phyloP scores from a whole-genome alignment of 169 alveolate genomes.

The Amoebophrya sp. region DNA sequence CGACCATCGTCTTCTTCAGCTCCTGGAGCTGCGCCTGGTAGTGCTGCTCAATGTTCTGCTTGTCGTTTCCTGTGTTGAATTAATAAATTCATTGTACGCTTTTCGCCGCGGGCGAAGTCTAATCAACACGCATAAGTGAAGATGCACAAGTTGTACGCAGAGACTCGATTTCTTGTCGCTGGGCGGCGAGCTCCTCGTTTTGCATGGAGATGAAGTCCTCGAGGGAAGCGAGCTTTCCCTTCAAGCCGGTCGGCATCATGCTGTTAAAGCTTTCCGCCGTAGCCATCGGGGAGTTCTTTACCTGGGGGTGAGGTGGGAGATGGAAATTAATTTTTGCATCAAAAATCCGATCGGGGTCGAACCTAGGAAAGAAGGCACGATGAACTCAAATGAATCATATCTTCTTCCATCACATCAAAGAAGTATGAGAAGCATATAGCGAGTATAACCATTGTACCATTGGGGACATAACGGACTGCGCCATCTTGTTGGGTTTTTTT shows the following conservation, averaged over 20 bases:
- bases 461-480: neutral
- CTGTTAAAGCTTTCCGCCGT: constrained; percentile 2
- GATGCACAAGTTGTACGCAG: too few relatives aligned
- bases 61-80: constrained; percentile 10
- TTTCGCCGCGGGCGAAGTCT: too few relatives aligned
- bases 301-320: too few relatives aligned
- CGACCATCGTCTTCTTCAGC: constrained; percentile 12
- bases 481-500: neutral
- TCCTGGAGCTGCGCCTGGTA: neutral
- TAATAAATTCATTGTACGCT: too few relatives aligned
- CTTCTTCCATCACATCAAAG: too few relatives aligned
- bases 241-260: neutral
- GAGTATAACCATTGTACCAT: neutral
- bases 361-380: too few relatives aligned
- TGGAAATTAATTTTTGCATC: too few relatives aligned
- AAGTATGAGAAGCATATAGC: too few relatives aligned
- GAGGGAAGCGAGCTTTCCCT: constrained; percentile 20
- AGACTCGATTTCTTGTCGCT: constrained; percentile 20
- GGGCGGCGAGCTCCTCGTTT: constrained; percentile 24
- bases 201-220: constrained; percentile 20
- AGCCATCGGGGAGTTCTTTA: neutral
- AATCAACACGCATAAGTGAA: too few relatives aligned
- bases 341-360: too few relatives aligned
- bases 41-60: neutral
- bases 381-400: too few relatives aligned